These are phyloP conservation scores for Colletotrichum incanum DNA, from an alignment of 2,329 filamentous ascomycete species.

Conservation along the genomic window DNA sequence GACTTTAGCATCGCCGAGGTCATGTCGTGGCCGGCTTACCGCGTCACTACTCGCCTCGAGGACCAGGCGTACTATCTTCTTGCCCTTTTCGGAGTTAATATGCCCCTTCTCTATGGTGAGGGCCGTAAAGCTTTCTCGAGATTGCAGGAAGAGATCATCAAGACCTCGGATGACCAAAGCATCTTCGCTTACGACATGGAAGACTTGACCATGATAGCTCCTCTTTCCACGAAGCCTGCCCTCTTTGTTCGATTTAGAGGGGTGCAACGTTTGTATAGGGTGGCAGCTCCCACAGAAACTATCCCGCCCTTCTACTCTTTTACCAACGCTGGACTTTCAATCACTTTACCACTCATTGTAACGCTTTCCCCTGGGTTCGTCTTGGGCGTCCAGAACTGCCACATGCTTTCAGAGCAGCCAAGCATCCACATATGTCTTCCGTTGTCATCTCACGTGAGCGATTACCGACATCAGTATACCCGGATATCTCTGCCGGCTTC, in stretches of 20 bases:
- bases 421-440: constrained; percentile 1
- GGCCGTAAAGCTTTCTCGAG: constrained; percentile 53
- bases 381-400: constrained; percentile 4
- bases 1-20: constrained; percentile 47
- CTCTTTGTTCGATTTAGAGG: neutral
- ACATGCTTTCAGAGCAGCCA: neutral
- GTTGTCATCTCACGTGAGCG: constrained; percentile 13
- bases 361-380: constrained; percentile 5
- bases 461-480: constrained; percentile 13
- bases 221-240: neutral
- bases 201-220: neutral
- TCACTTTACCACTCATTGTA: constrained; percentile 7
- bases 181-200: constrained; percentile 49
- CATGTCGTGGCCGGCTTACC: constrained; percentile 55
- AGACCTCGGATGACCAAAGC: constrained; percentile 53
- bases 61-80: constrained; percentile 55
- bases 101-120: constrained; percentile 56
- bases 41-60: constrained; percentile 50
- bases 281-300: constrained; percentile 1
- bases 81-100: constrained; percentile 54
- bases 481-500: neutral
- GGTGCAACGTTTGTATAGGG: neutral
- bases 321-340: constrained; percentile 18
- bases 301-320: constrained; percentile 10
- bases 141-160: constrained; percentile 55